Conservation (phyloP, 345 rosid species). For the Microcos paniculata region DNA sequence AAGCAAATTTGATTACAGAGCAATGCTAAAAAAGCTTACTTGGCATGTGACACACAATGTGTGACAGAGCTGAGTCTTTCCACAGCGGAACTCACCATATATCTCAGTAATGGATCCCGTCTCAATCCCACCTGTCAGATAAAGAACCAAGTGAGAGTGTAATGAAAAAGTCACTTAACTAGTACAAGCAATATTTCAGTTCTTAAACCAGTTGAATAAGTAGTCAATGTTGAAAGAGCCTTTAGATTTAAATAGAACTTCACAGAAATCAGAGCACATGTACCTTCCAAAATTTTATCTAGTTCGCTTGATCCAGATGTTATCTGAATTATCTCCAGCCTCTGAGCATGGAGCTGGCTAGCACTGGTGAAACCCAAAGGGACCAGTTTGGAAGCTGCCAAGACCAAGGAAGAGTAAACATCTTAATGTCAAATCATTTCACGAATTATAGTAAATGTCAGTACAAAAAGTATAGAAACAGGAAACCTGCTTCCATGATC, state of each 20-base stretch:
- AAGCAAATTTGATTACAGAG: no score
- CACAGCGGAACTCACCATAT: conserved; percentile 96
- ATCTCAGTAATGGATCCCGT: conserved; percentile 96
- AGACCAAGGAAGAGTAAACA: conserved; percentile 16
- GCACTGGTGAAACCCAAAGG: conserved; percentile 98
- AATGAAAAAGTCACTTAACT: neutral
- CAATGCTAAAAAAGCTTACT: conserved; percentile 51
- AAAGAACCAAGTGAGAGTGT: conserved; percentile 16
- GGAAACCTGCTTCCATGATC: conserved; percentile 86
- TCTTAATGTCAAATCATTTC: neutral
- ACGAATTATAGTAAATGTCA: neutral
- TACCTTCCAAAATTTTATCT: conserved; percentile 93
- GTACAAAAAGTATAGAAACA: neutral
- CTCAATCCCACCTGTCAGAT: conserved; percentile 79
- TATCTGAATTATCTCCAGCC: conserved; percentile 94
- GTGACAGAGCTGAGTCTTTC: conserved; percentile 98
- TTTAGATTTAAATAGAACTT: neutral
- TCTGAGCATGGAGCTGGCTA: conserved; percentile 87
- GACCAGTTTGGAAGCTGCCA: conserved; percentile 84
- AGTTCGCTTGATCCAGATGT: conserved; percentile 95
- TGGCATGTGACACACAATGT: conserved; percentile 97
- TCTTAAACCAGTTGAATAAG: neutral
- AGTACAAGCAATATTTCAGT: neutral
- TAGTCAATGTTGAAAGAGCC: neutral
- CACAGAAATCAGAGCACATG: neutral